A percentile compares a stretch with the other conserved stretches of the same genome.
These are phyloP conservation scores for Hypoxylon sp. DNA, from an alignment of 2,329 filamentous ascomycete genomes.

Conservation along the genomic window DNA sequence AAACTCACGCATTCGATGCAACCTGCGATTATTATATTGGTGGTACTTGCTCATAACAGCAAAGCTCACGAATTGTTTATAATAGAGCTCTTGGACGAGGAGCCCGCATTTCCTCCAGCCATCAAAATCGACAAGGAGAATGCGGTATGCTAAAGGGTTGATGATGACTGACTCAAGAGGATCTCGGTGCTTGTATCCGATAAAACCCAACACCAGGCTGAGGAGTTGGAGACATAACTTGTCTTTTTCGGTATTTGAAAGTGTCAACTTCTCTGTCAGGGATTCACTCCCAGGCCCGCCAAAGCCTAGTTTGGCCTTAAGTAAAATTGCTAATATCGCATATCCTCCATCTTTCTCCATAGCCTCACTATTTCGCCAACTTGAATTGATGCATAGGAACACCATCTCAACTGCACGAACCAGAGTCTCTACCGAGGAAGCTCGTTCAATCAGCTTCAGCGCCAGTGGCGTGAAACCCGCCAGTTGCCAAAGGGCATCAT, in stretches of 20 bases:
- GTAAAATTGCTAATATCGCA: conserved; percentile 84
- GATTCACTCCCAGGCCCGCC: conserved; percentile 56
- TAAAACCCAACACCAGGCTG: conserved; percentile 83
- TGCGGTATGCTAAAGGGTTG: conserved; percentile 93
- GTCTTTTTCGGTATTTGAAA: conserved; percentile 69
- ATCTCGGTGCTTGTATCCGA: conserved; percentile 86
- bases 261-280: conserved; percentile 59
- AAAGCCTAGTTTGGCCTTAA: conserved; percentile 85
- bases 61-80: conserved; percentile 91
- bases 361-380: conserved; percentile 97
- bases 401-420: conserved; percentile 85
- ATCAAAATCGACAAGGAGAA: conserved; percentile 92
- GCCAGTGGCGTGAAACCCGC: conserved; percentile 92
- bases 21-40: conserved; percentile 89
- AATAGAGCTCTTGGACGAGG: conserved; percentile 89
- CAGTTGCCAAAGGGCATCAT: conserved; percentile 92
- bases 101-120: conserved; percentile 87
- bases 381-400: conserved; percentile 87
- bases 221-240: conserved; percentile 75
- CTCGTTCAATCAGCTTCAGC: conserved; percentile 85
- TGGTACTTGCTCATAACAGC: conserved; percentile 91
- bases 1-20: conserved; percentile 88
- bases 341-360: conserved; percentile 98
- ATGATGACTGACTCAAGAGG: conserved; percentile 93
- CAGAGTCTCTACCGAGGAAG: conserved; percentile 78